These are phyloP conservation scores for Sugiyamaella qingdaonensis DNA, from an alignment of 805 yeast genomes.

Conservation along the genomic window DNA sequence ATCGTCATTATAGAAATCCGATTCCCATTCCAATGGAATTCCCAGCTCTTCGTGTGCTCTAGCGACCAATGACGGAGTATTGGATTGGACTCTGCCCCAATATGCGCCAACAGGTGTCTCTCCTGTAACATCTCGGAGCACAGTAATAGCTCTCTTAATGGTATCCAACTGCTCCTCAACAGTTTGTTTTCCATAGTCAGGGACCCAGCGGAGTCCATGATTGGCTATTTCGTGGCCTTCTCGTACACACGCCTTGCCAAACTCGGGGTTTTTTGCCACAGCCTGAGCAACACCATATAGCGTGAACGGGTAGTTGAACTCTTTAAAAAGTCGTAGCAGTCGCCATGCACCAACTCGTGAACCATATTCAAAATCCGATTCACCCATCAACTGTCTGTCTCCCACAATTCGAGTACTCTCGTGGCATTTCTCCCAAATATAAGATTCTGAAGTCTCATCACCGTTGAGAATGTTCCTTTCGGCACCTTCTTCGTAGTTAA, in stretches of 20 bases:
- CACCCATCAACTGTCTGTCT: slow-evolving; percentile 24
- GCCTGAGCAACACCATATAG: slow-evolving; percentile 40
- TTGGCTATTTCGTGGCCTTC: slow-evolving; percentile 39
- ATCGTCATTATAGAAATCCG: slow-evolving; percentile 14
- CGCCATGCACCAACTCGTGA: slow-evolving; percentile 36
- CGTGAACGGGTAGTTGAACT: slow-evolving; percentile 33
- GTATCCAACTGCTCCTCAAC: slow-evolving; percentile 34
- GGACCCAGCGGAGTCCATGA: slow-evolving; percentile 38
- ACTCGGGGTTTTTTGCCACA: slow-evolving; percentile 33
- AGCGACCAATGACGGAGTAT: slow-evolving; percentile 32
- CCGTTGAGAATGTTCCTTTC: slow-evolving; percentile 32
- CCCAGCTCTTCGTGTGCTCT: slow-evolving; percentile 35
- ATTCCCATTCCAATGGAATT: slow-evolving; percentile 16
- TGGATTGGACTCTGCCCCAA: slow-evolving; percentile 32
- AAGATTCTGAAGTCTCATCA: slow-evolving; percentile 28
- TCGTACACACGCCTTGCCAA: slow-evolving; percentile 35
- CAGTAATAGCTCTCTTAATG: slow-evolving; percentile 31
- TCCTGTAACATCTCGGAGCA: slow-evolving; percentile 31
- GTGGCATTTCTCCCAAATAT: slow-evolving; percentile 23
- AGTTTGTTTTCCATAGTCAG: slow-evolving; percentile 28
- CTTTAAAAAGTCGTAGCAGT: slow-evolving; percentile 33
- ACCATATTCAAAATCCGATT: slow-evolving; percentile 36
- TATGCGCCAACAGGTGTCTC: slow-evolving; percentile 37
- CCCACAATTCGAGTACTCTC: slow-evolving; percentile 2
- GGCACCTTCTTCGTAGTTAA: slow-evolving; percentile 38